Conservation (phyloP, 768 basidiomycete genomes). For the Lactifluus piperatus region DNA sequence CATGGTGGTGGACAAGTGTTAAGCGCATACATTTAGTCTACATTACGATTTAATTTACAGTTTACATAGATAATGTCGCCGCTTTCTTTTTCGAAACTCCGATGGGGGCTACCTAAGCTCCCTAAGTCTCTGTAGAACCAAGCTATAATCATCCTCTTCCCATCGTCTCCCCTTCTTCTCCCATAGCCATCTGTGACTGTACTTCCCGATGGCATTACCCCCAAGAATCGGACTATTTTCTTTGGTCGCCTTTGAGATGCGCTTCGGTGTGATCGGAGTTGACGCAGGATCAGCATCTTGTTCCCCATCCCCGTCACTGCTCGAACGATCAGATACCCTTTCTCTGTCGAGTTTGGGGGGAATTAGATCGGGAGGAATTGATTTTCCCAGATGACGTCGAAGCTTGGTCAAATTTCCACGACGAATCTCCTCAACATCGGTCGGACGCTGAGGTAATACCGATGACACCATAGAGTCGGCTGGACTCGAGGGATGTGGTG, state of each 20-base stretch:
- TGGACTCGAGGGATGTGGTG: not conserved
- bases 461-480: not conserved
- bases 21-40: not conserved
- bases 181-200: conserved; percentile 32
- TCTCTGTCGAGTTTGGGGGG: conserved; percentile 17
- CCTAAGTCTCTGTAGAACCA: conserved; percentile 31
- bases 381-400: conserved; percentile 29
- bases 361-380: conserved; percentile 24
- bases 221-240: not conserved
- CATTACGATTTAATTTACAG: not conserved
- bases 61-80: not conserved
- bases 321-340: not conserved
- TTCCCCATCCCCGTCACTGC: not conserved
- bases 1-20: conserved; percentile 34
- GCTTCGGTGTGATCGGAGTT: not conserved
- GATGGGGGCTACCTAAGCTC: conserved; percentile 1
- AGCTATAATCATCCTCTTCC: conserved; percentile 30
- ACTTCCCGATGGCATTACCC: conserved; percentile 14
- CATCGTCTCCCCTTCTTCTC: conserved; percentile 33
- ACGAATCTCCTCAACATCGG: conserved; percentile 2
- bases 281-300: not conserved
- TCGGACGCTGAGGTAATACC: not conserved
- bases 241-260: not conserved
- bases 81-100: not conserved
- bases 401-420: conserved; percentile 23